A percentile compares a stretch with the other conserved stretches of the same genome.
Conservation (phyloP, 1,139 yeast species). For the Martiniozyma asiatica region DNA sequence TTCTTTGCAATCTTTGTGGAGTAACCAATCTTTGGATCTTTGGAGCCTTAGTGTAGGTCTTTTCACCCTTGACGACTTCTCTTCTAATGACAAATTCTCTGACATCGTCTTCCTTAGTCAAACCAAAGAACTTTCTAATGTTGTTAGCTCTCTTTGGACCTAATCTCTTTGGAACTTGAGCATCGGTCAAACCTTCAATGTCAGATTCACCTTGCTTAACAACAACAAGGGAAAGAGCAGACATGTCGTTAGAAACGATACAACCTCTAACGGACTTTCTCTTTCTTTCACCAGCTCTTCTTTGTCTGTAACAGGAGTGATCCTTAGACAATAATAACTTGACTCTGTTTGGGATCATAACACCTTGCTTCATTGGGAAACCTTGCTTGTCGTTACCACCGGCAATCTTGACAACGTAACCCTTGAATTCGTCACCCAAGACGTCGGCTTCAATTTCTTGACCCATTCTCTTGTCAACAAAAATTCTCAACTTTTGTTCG, state of each 20-base stretch:
- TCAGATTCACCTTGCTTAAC: constrained; percentile 97
- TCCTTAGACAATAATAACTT: constrained; percentile 89
- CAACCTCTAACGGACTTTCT: constrained; percentile 99
- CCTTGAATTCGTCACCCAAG: constrained; percentile 98
- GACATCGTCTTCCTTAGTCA: constrained; percentile 94
- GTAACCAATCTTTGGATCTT: constrained; percentile 99
- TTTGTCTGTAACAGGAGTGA: constrained; percentile 99
- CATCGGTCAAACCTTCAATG: constrained; percentile 91
- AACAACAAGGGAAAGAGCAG: constrained; percentile 86
- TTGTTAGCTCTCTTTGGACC: constrained; percentile 99
- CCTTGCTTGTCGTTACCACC: constrained; percentile 99
- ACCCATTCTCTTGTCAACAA: constrained; percentile 99
- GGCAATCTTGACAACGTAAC: constrained; percentile 95
- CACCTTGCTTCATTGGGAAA: constrained; percentile 99
- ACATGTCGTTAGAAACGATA: constrained; percentile 94
- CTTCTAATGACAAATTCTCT: constrained; percentile 94
- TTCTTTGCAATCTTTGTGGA: constrained; percentile 98
- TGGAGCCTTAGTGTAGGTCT: constrained; percentile 99
- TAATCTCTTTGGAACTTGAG: constrained; percentile 94
- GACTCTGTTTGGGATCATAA: constrained; percentile 99
- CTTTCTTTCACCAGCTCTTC: constrained; percentile 99
- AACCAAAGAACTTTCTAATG: constrained; percentile 99
- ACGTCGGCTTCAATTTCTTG: constrained; percentile 99
- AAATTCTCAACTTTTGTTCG: constrained; percentile 97
- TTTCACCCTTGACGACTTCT: constrained; percentile 96